Evolutionary conservation across 148 eudicot species (phyloP).

Genomic region (Nepenthes gracilis): DNA sequence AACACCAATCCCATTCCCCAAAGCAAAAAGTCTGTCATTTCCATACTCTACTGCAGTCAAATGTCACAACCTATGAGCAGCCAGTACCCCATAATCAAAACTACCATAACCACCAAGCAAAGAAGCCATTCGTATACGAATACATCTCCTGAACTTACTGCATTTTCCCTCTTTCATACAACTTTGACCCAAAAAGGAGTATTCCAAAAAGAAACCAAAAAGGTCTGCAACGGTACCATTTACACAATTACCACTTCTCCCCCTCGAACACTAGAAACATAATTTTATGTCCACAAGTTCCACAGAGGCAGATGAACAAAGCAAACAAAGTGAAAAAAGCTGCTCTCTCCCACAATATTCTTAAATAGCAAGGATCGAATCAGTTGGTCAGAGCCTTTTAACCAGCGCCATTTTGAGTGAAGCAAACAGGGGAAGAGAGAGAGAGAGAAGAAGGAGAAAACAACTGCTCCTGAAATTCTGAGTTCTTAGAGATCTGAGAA

Average conservation of each 20-base stretch:
- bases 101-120: slow-evolving; percentile 6
- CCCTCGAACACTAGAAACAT: neutral
- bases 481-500: slow-evolving; percentile 38
- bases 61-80: slow-evolving; percentile 2
- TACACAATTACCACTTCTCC: neutral
- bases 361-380: slow-evolving; percentile 8
- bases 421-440: neutral
- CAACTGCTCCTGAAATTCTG: neutral
- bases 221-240: no score
- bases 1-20: slow-evolving; percentile 9
- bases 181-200: neutral
- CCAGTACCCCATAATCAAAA: slow-evolving; percentile 6
- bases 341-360: neutral
- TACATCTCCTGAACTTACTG: slow-evolving; percentile 8
- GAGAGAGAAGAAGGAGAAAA: slow-evolving; percentile 13
- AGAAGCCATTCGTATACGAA: slow-evolving; percentile 12
- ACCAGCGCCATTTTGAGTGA: neutral
- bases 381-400: slow-evolving; percentile 2
- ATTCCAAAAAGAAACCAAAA: neutral
- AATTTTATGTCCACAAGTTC: neutral
- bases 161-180: neutral
- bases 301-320: slow-evolving; percentile 1
- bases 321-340: neutral
- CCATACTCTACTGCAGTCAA: slow-evolving; percentile 2
- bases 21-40: neutral